Evolutionary conservation across 768 basidiomycete species (phyloP), one percentile per base, ranked within the genome.

Genomic region (Mycena venus): DNA sequence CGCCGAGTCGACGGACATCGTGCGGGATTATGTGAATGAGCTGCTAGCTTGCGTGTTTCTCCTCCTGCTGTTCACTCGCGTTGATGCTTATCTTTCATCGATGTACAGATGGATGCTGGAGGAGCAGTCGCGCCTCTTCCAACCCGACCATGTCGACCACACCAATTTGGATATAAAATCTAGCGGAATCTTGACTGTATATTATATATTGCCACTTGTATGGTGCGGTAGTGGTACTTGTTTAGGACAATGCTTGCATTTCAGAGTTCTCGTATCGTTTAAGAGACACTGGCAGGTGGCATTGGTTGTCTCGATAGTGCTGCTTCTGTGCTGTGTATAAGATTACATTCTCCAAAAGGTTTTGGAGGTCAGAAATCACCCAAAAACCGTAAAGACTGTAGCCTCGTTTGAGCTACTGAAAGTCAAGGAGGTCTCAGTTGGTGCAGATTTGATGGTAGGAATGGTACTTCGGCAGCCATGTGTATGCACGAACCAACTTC

Each of bases 1-100:
- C 80, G 85, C 91, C 3, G 97, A 98, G 80, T 95, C 95, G 15
- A 93, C 97, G 23, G 85, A 84, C 25, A 86, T 98, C 9, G 90
- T 99, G 17, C 87, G 93, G 74, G 97, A 99, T 77, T 96, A 99
- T 82, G 92, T 96, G 74, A 94, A 95, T 71, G 96, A 98, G 80
- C 85, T 99, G 72, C 87, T 99, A 78, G 88, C 55, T 64, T 83
- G 2, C 15, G 56, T 42, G 49, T 25, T 42, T 25, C 14, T 32
- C 38, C 32, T 51, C 60, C 12, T 10, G 21, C 27, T n/a, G 32
- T 75, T 31, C 29, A 15, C 27, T 12, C 7, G 51, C 32, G 36
- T 12, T 77, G 4, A 11, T 27, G 4, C 27, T 56, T 1, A 23
- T 10, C 8, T n/a, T n/a, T n/a, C n/a, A n/a, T n/a, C 14, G 36